Conservation (phyloP, 345 rosid species). For the Pugionium dolabratum region DNA sequence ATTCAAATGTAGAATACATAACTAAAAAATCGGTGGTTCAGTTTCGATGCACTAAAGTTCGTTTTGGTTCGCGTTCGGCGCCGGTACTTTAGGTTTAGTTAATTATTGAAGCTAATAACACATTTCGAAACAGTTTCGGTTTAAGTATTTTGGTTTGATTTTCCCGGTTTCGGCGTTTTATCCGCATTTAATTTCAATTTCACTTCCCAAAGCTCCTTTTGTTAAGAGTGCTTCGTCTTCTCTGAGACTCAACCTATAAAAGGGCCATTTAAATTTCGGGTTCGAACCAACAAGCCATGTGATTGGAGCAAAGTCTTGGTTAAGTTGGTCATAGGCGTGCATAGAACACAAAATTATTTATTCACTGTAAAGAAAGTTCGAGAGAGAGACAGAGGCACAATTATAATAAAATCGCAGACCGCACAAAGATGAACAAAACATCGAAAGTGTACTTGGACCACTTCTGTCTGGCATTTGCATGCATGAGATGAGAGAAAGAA, state of each 20-base stretch:
- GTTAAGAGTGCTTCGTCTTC: background rate
- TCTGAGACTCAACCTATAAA: background rate
- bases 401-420: slow-evolving; percentile 23
- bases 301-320: background rate
- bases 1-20: too few relatives aligned
- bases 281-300: slow-evolving; percentile 21
- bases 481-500: slow-evolving; percentile 16
- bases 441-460: slow-evolving; percentile 39
- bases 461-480: slow-evolving; percentile 40
- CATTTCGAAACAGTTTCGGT: too few relatives aligned
- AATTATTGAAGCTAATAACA: too few relatives aligned
- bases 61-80: too few relatives aligned
- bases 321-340: slow-evolving; percentile 34
- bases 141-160: background rate
- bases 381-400: slow-evolving; percentile 3
- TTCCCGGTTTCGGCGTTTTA: too few relatives aligned
- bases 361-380: slow-evolving; percentile 8
- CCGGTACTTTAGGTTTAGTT: too few relatives aligned
- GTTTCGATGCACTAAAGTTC: too few relatives aligned
- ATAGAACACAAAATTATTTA: slow-evolving; percentile 10
- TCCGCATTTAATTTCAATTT: too few relatives aligned
- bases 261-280: background rate
- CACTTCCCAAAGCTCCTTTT: background rate
- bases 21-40: too few relatives aligned
- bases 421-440: slow-evolving; percentile 37